These are phyloP conservation scores for Ophiocordyceps robertsii DNA, from an alignment of 2,329 filamentous ascomycete species.

Conservation along the genomic window DNA sequence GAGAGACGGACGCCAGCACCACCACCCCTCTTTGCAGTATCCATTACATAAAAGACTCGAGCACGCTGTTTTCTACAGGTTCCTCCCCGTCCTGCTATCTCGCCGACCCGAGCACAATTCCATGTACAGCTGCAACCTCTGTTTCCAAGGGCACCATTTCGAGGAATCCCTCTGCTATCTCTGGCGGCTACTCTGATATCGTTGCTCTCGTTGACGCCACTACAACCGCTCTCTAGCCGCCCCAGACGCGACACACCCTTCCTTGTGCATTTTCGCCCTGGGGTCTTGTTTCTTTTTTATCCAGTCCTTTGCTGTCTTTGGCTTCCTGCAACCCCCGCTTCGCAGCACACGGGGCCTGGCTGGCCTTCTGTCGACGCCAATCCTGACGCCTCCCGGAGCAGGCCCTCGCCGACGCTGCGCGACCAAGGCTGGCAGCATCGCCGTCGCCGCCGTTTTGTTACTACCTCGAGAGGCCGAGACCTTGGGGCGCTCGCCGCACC, in stretches of 20 bases:
- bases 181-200: conserved; percentile 2
- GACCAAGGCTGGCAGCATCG: conserved; percentile 18
- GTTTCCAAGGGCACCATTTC: background rate
- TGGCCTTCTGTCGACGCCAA: too few relatives aligned
- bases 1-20: background rate
- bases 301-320: conserved; percentile 18
- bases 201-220: background rate
- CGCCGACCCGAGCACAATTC: conserved; percentile 1
- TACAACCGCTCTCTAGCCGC: conserved; percentile 7
- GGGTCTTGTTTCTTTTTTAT: conserved; percentile 7
- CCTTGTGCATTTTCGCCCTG: conserved; percentile 5
- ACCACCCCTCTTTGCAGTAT: conserved; percentile 16
- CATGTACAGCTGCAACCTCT: background rate
- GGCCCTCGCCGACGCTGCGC: too few relatives aligned
- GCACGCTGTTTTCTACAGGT: conserved; percentile 13
- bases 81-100: conserved; percentile 15
- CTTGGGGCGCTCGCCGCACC: conserved; percentile 22
- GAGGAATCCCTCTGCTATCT: conserved; percentile 12
- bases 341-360: too few relatives aligned
- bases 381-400: too few relatives aligned
- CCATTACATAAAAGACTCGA: conserved; percentile 26
- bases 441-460: conserved; percentile 19
- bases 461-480: conserved; percentile 4
- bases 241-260: conserved; percentile 12
- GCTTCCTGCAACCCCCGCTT: conserved; percentile 14